Evolutionary conservation across 257 asterid species (phyloP).

Genomic region (Solanum corneliomulleri): DNA sequence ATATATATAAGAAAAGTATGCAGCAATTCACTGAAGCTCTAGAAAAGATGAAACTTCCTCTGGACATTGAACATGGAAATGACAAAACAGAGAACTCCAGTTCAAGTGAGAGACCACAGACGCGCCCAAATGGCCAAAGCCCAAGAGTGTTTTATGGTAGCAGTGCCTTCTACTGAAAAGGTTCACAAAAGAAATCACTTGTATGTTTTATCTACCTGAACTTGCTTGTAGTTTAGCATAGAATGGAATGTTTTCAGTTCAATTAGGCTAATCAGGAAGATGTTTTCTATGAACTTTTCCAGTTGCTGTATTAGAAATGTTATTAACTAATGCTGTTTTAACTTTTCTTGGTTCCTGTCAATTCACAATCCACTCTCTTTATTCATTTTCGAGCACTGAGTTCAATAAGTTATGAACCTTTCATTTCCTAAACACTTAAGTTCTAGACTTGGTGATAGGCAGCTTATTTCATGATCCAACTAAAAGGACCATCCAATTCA

Average conservation of each 20-base stretch:
- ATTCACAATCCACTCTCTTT: neutral
- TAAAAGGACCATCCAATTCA: neutral
- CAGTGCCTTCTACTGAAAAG: constrained; percentile 80
- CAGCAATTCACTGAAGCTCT: constrained; percentile 90
- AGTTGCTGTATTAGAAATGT: neutral
- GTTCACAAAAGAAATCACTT: neutral
- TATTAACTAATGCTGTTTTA: neutral
- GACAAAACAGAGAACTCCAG: constrained; percentile 45
- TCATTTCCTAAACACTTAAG: neutral
- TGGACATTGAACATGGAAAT: constrained; percentile 49
- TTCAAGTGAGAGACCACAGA: constrained; percentile 57
- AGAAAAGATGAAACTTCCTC: constrained; percentile 93
- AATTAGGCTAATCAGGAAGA: neutral
- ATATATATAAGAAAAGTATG: constrained; percentile 97
- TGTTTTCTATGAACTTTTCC: neutral
- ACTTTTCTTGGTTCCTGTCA: neutral
- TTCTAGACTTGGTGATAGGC: neutral
- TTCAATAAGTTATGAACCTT: neutral
- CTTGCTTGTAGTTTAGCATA: neutral
- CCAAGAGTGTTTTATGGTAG: constrained; percentile 90
- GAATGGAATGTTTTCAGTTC: neutral
- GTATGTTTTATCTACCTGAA: neutral
- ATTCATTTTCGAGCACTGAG: neutral
- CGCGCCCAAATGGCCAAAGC: constrained; percentile 48
- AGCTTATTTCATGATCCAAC: neutral